Evolutionary conservation across 768 basidiomycete species (phyloP), one percentile per base, ranked within the genome.

Genomic region (Termitomyces sp.): DNA sequence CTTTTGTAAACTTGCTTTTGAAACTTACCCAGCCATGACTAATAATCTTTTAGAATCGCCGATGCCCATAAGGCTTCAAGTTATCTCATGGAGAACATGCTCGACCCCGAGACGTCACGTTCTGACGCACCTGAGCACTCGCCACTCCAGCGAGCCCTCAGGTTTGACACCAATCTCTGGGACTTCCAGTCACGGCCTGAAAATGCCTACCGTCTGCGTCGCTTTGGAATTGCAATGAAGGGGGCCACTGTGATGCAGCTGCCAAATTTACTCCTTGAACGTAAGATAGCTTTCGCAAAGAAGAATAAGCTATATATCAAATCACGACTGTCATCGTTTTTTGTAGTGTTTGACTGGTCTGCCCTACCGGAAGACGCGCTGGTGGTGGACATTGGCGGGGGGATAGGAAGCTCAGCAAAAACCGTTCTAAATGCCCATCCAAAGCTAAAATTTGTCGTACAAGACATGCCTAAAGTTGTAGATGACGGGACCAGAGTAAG

Each of bases 361-460:
- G 67, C 75, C 12, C 72, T 88, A 34, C 74, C 75, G 1, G 64
- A 69, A n/a, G 77, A 76, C 4, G 73, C 80, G 2, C 66, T 81
- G 3, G 72, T 88, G 9, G 78, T 87, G 6, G 87, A 88, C 57
- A 82, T 88, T 2, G 86, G 87, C 4, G 87, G 86, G 13, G 86
- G 87, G 2, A 81, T 87, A 33, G 87, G 87, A 22, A 70, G 72
- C 55, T 73, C 78, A 13, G 57, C 46, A 3, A 33, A 16, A 22
- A 33, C 41, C 11, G 48, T 60, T 7, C 36, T 60, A 0, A 42
- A 52, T 22, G 54, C 51, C n/a, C 9, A 41, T 47, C 54, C 61
- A 31, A 44, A 52, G 18, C 61, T 82, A 49, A 73, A 75, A 41
- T 75, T 87, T 57, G 66, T 87, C 20, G 72, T 88, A 18, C 86